Evolutionary conservation across 176 grass and related monocot genomes (phyloP).

Genomic region (Metroxylon sagu): DNA sequence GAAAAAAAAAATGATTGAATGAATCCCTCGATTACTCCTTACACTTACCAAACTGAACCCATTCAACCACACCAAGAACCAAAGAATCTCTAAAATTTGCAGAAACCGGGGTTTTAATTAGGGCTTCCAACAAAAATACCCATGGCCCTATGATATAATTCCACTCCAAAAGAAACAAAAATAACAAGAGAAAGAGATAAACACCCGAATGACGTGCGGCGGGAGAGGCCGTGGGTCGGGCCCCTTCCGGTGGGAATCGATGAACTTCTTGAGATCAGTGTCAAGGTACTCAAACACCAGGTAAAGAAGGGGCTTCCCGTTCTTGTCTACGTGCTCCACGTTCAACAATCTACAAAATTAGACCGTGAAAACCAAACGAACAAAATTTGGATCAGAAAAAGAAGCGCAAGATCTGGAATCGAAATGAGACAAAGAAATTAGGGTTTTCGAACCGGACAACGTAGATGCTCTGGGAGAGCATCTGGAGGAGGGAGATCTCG

Average conservation of each 20-base stretch:
- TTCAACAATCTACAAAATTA: constrained; percentile 41
- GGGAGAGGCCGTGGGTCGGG: constrained; percentile 43
- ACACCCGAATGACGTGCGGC: constrained; percentile 48
- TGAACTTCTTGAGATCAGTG: constrained; percentile 83
- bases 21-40: too few species aligned
- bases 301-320: constrained; percentile 69
- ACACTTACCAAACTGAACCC: too few species aligned
- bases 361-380: background rate
- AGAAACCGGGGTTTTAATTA: too few species aligned
- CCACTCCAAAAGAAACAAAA: too few species aligned
- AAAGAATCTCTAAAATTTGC: too few species aligned
- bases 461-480: constrained; percentile 84
- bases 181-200: background rate
- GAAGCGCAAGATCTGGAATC: background rate
- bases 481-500: constrained; percentile 87
- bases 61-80: too few species aligned
- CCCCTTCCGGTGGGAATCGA: constrained; percentile 48
- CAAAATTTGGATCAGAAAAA: background rate
- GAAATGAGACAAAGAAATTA: too few species aligned
- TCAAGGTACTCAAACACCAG: constrained; percentile 94
- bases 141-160: too few species aligned
- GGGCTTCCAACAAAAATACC: too few species aligned
- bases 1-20: too few species aligned
- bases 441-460: constrained; percentile 42
- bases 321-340: constrained; percentile 69